Evolutionary conservation across 164 flowering plant genomes (phyloP).

Genomic region (Paratinospora sagittata): DNA sequence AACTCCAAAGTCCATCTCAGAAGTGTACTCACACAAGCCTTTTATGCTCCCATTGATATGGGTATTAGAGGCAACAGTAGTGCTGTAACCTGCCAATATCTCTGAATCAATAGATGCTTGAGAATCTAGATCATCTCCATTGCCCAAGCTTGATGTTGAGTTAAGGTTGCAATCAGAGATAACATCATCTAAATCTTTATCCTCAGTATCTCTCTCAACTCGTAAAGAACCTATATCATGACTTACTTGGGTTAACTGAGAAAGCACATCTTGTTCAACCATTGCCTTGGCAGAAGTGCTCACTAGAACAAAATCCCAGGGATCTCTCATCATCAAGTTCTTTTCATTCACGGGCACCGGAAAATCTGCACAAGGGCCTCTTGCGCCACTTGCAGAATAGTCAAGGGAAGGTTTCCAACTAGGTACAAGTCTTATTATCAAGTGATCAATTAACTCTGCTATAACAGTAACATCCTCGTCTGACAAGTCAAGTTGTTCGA

Average conservation of each 20-base stretch:
- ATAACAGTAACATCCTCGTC: conserved; percentile 45
- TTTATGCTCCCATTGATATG: conserved; percentile 9
- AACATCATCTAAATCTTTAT: conserved; percentile 7
- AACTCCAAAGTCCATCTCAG: conserved; percentile 15
- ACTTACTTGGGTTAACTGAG: conserved; percentile 7
- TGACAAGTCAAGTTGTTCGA: conserved; percentile 52
- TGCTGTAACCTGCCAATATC: conserved; percentile 26
- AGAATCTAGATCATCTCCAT: conserved; percentile 21
- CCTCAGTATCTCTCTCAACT: conserved; percentile 4
- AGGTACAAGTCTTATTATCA: conserved; percentile 48
- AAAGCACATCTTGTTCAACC: conserved; percentile 7
- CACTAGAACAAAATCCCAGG: conserved; percentile 15
- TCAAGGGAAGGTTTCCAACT: conserved; percentile 35
- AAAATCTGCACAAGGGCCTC: conserved; percentile 15
- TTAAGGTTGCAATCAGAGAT: conserved; percentile 10
- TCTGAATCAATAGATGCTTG: conserved; percentile 28
- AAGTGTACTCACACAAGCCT: conserved; percentile 8
- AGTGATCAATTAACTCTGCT: conserved; percentile 52
- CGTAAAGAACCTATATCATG: background rate
- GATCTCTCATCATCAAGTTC: conserved; percentile 10
- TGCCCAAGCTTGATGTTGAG: conserved; percentile 2
- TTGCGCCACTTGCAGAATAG: conserved; percentile 14
- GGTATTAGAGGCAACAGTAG: background rate
- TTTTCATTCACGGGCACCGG: conserved; percentile 5
- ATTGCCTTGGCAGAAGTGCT: conserved; percentile 8